Evolutionary conservation across 768 basidiomycete species (phyloP), one percentile per base, ranked within the genome.

Genomic region (Sutorius australiensis): DNA sequence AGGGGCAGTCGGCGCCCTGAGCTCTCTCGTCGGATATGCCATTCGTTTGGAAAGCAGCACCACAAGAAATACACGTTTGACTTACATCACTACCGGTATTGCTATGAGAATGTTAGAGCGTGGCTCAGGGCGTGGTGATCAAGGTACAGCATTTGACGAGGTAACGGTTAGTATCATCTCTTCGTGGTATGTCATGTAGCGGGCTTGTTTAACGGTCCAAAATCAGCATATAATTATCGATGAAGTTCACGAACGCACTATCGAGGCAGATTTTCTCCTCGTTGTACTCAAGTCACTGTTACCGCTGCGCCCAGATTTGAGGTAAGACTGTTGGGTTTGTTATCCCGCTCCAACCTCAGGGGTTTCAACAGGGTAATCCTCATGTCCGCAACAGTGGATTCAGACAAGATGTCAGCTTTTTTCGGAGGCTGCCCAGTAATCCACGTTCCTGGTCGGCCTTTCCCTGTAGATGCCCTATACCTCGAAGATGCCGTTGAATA

Each of bases 361-460:
- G 30, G 10, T 43, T 16, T 53, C 46, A 14, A 28, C 51, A 94
- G 92, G 70, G 83, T 99, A 37, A 82, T 98, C 14, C 78, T 98
- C 43, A 99, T 99, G 95, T 95, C 93, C 31, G 95, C 97, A 1
- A 99, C 97, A 0, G 77, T 97, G 24, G 93, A 99, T 59, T 85
- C 92, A 1, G 86, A 90, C 50, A 94, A 94, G 73, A 83, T 98
- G 37, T 89, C 94, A 11, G 73, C 70, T 13, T 98, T 87, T 68
- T 97, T 98, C 66, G 90, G 86, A n/a, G 82, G 82, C 42, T 87
- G 87, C 59, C 92, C 92, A 0, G 81, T 84, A 16, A 75, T 98
- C 12, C 83, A 86, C 54, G 89, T 99, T 28, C 95, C 95, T 16
- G 97, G 95, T 3, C 82, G 95, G 16, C 98, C 94, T 1, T 98